phyloP scores from a whole-genome alignment of 1,284 basidiomycete species.

The Sporisorium reilianum region DNA sequence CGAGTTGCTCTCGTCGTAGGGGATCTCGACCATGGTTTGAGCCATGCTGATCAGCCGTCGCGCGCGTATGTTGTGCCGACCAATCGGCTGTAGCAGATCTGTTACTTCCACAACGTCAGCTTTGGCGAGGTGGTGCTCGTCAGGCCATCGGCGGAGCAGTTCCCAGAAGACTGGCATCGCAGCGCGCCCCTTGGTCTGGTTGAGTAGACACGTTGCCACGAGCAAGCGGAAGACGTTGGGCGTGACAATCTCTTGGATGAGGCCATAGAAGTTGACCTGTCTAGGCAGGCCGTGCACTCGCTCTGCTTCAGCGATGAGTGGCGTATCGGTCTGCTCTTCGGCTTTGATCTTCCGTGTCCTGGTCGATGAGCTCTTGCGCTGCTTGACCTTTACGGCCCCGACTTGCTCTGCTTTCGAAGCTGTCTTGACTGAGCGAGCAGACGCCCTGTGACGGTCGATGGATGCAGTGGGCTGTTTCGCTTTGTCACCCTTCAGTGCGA shows the following conservation, averaged over 20 bases:
- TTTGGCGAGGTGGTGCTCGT: constrained; percentile 22
- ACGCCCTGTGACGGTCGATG: neutral
- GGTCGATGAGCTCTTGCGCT: neutral
- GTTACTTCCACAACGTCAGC: constrained; percentile 32
- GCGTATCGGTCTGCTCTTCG: neutral
- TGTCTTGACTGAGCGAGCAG: neutral
- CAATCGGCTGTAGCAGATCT: constrained; percentile 32
- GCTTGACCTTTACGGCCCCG: neutral
- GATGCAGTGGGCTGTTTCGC: neutral
- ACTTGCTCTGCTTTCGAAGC: neutral
- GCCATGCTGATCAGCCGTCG: constrained; percentile 30
- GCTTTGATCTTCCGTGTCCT: neutral
- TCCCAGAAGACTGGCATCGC: constrained; percentile 47
- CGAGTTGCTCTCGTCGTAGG: constrained; percentile 24
- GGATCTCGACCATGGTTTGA: constrained; percentile 33
- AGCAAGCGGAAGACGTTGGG: constrained; percentile 46
- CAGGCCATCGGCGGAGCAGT: constrained; percentile 32
- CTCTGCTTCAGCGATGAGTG: constrained; percentile 6
- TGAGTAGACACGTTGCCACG: constrained; percentile 45
- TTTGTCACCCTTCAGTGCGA: neutral
- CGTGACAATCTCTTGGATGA: constrained; percentile 47
- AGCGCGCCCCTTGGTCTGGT: constrained; percentile 40
- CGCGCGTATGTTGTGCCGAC: constrained; percentile 40
- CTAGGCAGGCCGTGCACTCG: constrained; percentile 34
- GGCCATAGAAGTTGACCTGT: constrained; percentile 35